Evolutionary conservation across 2,329 filamentous ascomycete species (phyloP).

Genomic region (Colletotrichum truncatum): DNA sequence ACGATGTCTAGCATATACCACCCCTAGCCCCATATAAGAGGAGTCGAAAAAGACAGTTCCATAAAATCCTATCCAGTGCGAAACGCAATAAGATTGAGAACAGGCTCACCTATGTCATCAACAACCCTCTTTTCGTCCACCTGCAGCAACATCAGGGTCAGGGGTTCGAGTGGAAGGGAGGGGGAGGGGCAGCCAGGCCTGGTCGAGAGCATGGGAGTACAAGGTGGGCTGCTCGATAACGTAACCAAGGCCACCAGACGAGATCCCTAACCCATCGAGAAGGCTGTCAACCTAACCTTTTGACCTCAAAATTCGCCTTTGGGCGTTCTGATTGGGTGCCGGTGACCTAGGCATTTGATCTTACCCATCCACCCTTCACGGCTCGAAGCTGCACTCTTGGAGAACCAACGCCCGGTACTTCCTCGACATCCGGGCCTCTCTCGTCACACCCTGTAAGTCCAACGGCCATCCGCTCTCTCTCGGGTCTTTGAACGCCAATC

Average conservation of each 20-base stretch:
- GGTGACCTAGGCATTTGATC: background rate
- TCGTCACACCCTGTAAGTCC: background rate
- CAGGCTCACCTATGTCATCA: slow-evolving; percentile 27
- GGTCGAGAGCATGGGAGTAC: slow-evolving; percentile 10
- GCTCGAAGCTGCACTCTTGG: background rate
- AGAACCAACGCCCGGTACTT: background rate
- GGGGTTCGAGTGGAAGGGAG: slow-evolving; percentile 17
- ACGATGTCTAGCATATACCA: slow-evolving; percentile 16
- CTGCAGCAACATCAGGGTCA: slow-evolving; percentile 21
- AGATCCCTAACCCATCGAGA: slow-evolving; percentile 6
- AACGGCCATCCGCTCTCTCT: background rate
- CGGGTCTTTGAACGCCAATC: background rate
- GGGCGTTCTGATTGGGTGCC: background rate
- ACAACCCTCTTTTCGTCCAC: slow-evolving; percentile 20
- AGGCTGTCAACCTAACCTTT: slow-evolving; percentile 7
- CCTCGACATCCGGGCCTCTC: background rate
- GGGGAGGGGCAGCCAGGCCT: slow-evolving; percentile 20
- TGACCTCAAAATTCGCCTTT: background rate
- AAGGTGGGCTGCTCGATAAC: slow-evolving; percentile 17
- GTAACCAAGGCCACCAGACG: slow-evolving; percentile 19
- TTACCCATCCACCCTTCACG: slow-evolving; percentile 21
- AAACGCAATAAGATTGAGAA: slow-evolving; percentile 5
- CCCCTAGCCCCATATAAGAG: slow-evolving; percentile 17
- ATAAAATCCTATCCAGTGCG: slow-evolving; percentile 2
- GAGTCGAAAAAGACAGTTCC: slow-evolving; percentile 16